phyloP scores from a whole-genome alignment of 306 rosid genomes.

The Fragaria iinumae region DNA sequence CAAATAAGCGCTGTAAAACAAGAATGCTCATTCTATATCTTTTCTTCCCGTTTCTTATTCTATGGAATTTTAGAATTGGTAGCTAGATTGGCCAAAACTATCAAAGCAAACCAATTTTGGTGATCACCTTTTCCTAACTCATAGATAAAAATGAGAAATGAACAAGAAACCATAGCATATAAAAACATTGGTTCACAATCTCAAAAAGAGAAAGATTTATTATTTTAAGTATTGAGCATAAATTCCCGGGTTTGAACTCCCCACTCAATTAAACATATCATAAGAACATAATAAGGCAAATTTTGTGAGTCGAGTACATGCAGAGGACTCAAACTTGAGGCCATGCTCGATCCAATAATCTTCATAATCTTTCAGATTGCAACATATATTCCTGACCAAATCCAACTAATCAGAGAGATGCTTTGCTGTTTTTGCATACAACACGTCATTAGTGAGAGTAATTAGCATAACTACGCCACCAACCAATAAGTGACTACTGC shows the following conservation, averaged over 20 bases:
- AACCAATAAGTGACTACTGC: constrained; percentile 2
- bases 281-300: neutral
- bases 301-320: no score
- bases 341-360: neutral
- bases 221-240: no score
- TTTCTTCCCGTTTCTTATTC: neutral
- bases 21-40: neutral
- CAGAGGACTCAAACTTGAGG: no score
- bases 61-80: neutral
- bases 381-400: neutral
- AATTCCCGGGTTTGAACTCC: no score
- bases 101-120: neutral
- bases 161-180: no score
- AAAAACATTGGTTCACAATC: no score
- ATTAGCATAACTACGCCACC: constrained; percentile 1
- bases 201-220: no score
- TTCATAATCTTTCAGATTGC: neutral
- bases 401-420: neutral
- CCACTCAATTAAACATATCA: neutral
- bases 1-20: neutral
- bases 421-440: neutral
- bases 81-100: neutral
- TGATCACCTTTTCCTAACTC: neutral
- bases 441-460: constrained; percentile 7
- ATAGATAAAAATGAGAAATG: no score